phyloP scores from a whole-genome alignment of 148 eudicot genomes.

The Cornus florida region DNA sequence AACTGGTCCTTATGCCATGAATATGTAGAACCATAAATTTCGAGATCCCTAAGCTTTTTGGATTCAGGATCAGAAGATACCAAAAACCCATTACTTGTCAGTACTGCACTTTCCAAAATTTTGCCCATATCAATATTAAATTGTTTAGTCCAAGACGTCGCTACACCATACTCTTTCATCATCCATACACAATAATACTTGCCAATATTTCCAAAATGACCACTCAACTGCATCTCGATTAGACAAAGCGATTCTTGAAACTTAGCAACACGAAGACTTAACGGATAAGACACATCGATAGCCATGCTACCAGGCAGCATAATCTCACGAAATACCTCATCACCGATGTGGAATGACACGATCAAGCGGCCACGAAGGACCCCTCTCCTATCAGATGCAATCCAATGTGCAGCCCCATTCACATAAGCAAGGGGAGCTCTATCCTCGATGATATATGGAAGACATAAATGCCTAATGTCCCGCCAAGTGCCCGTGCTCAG shows the following conservation, averaged over 20 bases:
- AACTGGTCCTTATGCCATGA: too few relatives aligned
- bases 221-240: background rate
- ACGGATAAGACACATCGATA: background rate
- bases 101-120: background rate
- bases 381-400: background rate
- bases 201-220: background rate
- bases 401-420: conserved; percentile 15
- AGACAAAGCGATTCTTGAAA: conserved; percentile 10
- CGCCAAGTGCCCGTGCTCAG: conserved; percentile 10
- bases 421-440: background rate
- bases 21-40: background rate
- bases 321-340: conserved; percentile 12
- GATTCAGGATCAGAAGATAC: background rate
- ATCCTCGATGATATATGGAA: background rate
- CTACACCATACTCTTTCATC: conserved; percentile 17
- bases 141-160: background rate
- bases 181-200: conserved; percentile 2
- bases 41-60: background rate
- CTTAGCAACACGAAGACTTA: background rate
- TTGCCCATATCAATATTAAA: background rate
- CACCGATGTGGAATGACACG: background rate
- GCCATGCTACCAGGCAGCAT: conserved; percentile 3
- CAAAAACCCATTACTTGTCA: background rate
- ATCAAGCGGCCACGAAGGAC: background rate
- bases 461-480: background rate